These are phyloP conservation scores for Xylariomycetidae sp. DNA, from an alignment of 2,329 filamentous ascomycete genomes.

Conservation along the genomic window DNA sequence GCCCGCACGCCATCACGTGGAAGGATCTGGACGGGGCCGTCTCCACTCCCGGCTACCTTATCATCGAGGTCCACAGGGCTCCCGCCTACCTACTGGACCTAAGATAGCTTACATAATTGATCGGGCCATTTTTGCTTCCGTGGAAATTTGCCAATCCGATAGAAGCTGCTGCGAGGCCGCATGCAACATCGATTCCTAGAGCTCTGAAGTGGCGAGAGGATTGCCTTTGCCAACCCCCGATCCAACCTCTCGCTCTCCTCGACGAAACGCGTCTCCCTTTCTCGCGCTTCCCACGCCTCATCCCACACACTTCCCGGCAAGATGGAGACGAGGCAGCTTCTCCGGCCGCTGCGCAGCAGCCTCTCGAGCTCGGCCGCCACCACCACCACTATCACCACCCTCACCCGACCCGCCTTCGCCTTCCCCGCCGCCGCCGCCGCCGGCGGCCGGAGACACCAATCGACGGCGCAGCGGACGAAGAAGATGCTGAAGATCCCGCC, in stretches of 20 bases:
- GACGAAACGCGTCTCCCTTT: neutral
- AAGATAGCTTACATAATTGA: no score
- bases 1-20: no score
- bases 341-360: constrained; percentile 16
- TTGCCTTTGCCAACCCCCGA: constrained; percentile 1
- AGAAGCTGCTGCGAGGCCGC: constrained; percentile 1
- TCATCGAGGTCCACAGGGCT: no score
- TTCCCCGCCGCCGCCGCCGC: constrained; percentile 12
- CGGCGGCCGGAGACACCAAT: constrained; percentile 39
- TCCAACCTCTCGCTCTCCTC: neutral
- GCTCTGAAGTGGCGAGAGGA: constrained; percentile 2
- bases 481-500: constrained; percentile 53
- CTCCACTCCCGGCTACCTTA: no score
- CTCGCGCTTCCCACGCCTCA: neutral
- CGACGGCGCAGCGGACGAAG: constrained; percentile 47
- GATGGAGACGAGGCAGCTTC: constrained; percentile 22
- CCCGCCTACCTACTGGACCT: no score
- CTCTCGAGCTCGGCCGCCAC: constrained; percentile 5
- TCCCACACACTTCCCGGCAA: neutral
- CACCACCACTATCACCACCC: constrained; percentile 4
- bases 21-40: no score
- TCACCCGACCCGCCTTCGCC: constrained; percentile 9
- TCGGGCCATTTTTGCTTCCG: constrained; percentile 11
- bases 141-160: constrained; percentile 11
- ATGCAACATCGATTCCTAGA: constrained; percentile 1